A percentile compares a stretch with the other conserved stretches of the same genome.
Conservation (phyloP, 2,329 filamentous ascomycete species). For the Sporothrix schenckii region DNA sequence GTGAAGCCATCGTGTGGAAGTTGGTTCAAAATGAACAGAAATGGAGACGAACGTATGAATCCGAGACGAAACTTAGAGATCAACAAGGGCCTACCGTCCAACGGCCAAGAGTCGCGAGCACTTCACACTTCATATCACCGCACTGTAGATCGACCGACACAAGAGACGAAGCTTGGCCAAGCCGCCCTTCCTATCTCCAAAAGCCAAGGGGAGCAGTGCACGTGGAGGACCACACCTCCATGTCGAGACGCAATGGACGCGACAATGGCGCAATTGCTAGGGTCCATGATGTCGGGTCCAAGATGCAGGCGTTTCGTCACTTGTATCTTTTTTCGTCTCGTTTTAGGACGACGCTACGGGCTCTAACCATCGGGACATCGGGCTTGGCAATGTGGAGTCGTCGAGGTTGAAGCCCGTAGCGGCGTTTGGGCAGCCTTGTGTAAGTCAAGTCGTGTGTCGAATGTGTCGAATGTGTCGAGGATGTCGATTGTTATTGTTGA, state of each 20-base stretch:
- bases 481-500: too few species aligned
- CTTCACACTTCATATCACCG: background rate
- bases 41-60: too few species aligned
- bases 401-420: constrained; percentile 7
- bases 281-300: background rate
- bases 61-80: background rate
- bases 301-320: background rate
- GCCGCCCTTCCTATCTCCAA: too few species aligned
- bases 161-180: too few species aligned
- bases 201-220: too few species aligned
- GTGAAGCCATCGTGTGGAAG: background rate
- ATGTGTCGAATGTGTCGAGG: too few species aligned
- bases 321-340: background rate
- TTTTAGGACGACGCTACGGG: background rate
- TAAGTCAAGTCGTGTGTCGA: background rate
- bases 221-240: background rate
- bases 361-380: constrained; percentile 12
- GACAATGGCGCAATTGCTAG: constrained; percentile 15
- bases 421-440: constrained; percentile 2
- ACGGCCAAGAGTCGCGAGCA: too few species aligned
- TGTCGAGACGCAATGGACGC: constrained; percentile 12
- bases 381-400: constrained; percentile 9
- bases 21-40: background rate
- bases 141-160: background rate
- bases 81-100: too few species aligned